Conservation (phyloP, 345 rosid species). For the Dipteronia sinensis region DNA sequence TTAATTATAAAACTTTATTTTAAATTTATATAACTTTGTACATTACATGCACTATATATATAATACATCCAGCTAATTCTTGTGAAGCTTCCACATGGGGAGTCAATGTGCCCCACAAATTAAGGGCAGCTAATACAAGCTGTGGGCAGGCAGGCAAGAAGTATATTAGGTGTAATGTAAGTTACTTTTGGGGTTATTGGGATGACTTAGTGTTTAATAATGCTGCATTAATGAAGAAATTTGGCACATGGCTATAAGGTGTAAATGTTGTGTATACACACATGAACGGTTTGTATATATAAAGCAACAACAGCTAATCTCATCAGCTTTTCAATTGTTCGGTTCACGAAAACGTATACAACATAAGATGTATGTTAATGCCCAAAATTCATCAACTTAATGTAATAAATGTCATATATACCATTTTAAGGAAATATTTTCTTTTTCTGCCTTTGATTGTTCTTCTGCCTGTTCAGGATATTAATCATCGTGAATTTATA, state of each 20-base stretch:
- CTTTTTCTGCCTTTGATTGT: background rate
- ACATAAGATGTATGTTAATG: background rate
- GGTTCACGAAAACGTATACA: conserved; percentile 9
- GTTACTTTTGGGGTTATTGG: conserved; percentile 18
- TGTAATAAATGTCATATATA: background rate
- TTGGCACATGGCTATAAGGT: conserved; percentile 21
- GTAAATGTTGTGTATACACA: conserved; percentile 22
- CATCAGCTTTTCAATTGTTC: conserved; percentile 20
- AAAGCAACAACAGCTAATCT: conserved; percentile 24
- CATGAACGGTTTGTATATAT: conserved; percentile 28
- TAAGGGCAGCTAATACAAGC: conserved; percentile 7
- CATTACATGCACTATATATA: background rate
- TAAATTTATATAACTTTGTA: background rate
- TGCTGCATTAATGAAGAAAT: conserved; percentile 22
- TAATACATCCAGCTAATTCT: conserved; percentile 30
- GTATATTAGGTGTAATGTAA: conserved; percentile 18
- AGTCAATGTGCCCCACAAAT: background rate
- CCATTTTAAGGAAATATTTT: background rate
- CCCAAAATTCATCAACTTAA: background rate
- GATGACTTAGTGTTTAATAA: conserved; percentile 21
- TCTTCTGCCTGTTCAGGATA: background rate
- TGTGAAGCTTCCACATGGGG: conserved; percentile 19
- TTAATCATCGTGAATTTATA: background rate
- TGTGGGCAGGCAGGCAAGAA: conserved; percentile 11
- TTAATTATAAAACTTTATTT: background rate